Conservation (phyloP, 768 basidiomycete genomes). For the Kwoniella newhampshirensis region DNA sequence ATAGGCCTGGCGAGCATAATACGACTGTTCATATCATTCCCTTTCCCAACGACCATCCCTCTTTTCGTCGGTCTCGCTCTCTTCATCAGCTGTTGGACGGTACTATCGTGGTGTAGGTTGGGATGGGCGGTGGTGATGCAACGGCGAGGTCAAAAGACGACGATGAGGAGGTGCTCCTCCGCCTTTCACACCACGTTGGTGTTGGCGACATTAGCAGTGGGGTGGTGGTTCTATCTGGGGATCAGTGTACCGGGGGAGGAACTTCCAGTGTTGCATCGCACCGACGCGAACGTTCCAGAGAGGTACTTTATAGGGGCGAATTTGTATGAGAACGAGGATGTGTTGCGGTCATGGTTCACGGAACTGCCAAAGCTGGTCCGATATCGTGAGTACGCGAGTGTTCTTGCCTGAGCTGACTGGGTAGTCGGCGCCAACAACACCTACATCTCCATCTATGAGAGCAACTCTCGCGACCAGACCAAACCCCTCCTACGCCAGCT, state of each 20-base stretch:
- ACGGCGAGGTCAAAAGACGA: neutral
- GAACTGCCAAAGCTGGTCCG: constrained; percentile 48
- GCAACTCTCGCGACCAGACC: constrained; percentile 52
- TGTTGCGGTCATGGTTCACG: constrained; percentile 56
- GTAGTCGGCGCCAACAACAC: constrained; percentile 56
- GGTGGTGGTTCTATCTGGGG: constrained; percentile 9
- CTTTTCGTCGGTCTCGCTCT: constrained; percentile 13
- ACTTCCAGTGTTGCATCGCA: neutral
- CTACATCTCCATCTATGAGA: constrained; percentile 57
- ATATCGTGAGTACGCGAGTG: constrained; percentile 21
- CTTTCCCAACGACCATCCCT: constrained; percentile 32
- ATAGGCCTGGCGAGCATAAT: too few species aligned
- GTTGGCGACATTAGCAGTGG: constrained; percentile 7
- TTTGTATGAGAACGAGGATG: constrained; percentile 55
- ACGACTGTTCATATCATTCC: constrained; percentile 12
- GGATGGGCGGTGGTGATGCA: neutral
- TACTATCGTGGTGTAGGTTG: constrained; percentile 3
- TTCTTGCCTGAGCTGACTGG: neutral
- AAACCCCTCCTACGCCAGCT: constrained; percentile 51
- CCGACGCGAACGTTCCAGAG: constrained; percentile 1
- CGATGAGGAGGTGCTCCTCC: constrained; percentile 5
- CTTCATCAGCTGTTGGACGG: constrained; percentile 12
- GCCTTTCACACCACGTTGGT: neutral
- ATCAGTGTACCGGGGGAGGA: constrained; percentile 4
- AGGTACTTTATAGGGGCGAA: constrained; percentile 54